These are phyloP conservation scores for Porphyra umbilicalis DNA, from an alignment of 31 red algal genomes.

Conservation along the genomic window DNA sequence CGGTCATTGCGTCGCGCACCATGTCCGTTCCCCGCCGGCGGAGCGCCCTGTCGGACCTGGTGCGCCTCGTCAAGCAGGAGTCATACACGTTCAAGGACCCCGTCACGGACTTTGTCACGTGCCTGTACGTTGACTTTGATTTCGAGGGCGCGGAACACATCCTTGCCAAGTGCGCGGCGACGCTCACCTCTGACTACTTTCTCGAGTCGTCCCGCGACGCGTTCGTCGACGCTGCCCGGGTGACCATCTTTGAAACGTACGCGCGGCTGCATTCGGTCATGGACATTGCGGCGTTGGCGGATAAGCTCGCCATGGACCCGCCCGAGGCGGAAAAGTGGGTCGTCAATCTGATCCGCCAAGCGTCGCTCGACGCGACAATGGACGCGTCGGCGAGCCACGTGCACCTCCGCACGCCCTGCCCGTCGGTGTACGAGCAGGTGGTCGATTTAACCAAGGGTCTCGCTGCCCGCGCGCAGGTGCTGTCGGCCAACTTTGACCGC, in stretches of 20 bases:
- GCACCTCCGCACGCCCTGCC: slow-evolving; percentile 65
- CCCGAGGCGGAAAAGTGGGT: slow-evolving; percentile 90
- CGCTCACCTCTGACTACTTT: slow-evolving; percentile 77
- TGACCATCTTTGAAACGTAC: slow-evolving; percentile 95
- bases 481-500: slow-evolving; percentile 58
- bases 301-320: slow-evolving; percentile 84
- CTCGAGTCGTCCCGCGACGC: slow-evolving; percentile 57
- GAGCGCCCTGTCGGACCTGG: slow-evolving; percentile 72
- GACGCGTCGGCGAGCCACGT: slow-evolving; percentile 84
- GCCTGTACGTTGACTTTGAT: slow-evolving; percentile 90
- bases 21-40: slow-evolving; percentile 18
- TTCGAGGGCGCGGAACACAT: slow-evolving; percentile 87
- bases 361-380: slow-evolving; percentile 86
- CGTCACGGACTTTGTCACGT: slow-evolving; percentile 82
- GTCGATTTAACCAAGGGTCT: slow-evolving; percentile 82
- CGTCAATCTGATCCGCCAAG: slow-evolving; percentile 81
- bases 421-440: slow-evolving; percentile 91
- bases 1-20: slow-evolving; percentile 59
- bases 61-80: slow-evolving; percentile 82
- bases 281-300: slow-evolving; percentile 85
- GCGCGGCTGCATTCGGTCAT: slow-evolving; percentile 88
- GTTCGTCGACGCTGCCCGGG: slow-evolving; percentile 79
- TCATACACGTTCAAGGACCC: slow-evolving; percentile 77
- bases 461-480: slow-evolving; percentile 43
- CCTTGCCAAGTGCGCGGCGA: slow-evolving; percentile 84